Conservation (phyloP, 2,329 filamentous ascomycete species). For the Xylariaceae sp. region DNA sequence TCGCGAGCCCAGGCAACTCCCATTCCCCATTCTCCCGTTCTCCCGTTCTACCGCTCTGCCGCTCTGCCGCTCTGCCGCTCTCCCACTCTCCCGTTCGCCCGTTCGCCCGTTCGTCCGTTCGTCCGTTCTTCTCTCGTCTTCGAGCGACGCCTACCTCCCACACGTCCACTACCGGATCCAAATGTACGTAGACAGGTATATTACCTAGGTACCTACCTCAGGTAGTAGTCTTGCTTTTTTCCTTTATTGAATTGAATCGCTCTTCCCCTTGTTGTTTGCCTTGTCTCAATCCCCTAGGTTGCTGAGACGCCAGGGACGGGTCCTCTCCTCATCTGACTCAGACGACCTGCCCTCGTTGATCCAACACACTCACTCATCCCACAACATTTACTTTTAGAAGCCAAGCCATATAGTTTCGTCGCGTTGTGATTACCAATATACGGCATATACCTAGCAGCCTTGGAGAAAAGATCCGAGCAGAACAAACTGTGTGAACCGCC, state of each 20-base stretch:
- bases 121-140: too few relatives aligned
- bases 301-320: not conserved
- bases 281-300: slow-evolving; percentile 5
- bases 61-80: too few relatives aligned
- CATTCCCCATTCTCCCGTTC: too few relatives aligned
- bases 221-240: not conserved
- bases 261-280: not conserved
- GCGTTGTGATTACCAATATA: not conserved
- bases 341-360: not conserved
- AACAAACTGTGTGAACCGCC: not conserved
- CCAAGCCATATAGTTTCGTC: not conserved
- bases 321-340: not conserved
- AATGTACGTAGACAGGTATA: too few relatives aligned
- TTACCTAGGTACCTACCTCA: too few relatives aligned
- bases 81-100: too few relatives aligned
- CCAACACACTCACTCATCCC: not conserved
- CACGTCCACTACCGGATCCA: too few relatives aligned
- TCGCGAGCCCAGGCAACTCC: too few relatives aligned
- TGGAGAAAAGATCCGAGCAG: not conserved
- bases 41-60: too few relatives aligned
- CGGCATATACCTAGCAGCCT: not conserved
- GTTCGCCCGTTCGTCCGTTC: too few relatives aligned
- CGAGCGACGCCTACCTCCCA: too few relatives aligned
- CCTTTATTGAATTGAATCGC: not conserved
- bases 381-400: not conserved